Evolutionary conservation across 2,329 filamentous ascomycete genomes (phyloP).

Genomic region (Aspergillus ochraceoroseus): DNA sequence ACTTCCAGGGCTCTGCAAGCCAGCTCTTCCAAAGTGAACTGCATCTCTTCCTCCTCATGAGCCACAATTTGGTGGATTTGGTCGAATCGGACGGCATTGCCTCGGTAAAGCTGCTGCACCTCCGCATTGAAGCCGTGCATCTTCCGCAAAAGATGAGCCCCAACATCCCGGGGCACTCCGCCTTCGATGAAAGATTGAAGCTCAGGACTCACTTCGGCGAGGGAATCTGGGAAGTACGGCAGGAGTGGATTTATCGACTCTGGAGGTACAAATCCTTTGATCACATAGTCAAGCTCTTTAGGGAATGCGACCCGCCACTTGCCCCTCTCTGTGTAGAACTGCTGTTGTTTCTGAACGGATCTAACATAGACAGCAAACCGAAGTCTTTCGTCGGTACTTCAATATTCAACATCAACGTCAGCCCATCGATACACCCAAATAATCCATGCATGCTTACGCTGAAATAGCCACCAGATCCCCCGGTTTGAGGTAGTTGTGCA

Average conservation of each 20-base stretch:
- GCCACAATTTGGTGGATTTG: constrained; percentile 38
- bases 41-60: constrained; percentile 32
- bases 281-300: constrained; percentile 45
- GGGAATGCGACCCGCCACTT: constrained; percentile 42
- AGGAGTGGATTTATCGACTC: constrained; percentile 46
- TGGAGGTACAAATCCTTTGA: constrained; percentile 47
- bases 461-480: constrained; percentile 41
- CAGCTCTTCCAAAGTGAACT: constrained; percentile 38
- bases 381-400: constrained; percentile 26
- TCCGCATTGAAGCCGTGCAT: constrained; percentile 34
- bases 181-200: constrained; percentile 40
- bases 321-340: constrained; percentile 43
- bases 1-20: constrained; percentile 34
- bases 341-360: constrained; percentile 39
- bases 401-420: constrained; percentile 1
- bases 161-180: constrained; percentile 39
- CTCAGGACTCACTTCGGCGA: constrained; percentile 25
- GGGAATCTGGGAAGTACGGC: constrained; percentile 47
- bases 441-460: constrained; percentile 23
- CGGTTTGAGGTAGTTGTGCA: constrained; percentile 33
- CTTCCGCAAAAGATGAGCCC: constrained; percentile 34
- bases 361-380: constrained; percentile 41
- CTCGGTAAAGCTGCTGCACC: constrained; percentile 34
- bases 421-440: not conserved
- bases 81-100: constrained; percentile 34